Percentiles rank a stretch among this genome's conserved stretches.
Conservation (phyloP, 345 rosid genomes). For the Citrus cavaleriei region DNA sequence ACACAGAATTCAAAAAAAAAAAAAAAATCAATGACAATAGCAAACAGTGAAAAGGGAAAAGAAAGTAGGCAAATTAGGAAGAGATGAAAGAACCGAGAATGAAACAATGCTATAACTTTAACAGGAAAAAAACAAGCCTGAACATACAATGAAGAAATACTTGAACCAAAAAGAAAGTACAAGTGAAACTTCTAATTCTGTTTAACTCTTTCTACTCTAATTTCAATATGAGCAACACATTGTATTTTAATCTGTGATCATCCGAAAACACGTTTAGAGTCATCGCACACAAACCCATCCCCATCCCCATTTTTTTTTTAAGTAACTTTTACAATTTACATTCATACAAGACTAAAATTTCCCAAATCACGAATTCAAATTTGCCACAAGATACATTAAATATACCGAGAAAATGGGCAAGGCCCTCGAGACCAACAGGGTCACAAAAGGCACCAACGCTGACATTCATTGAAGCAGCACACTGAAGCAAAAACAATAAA, state of each 20-base stretch:
- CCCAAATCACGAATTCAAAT: neutral
- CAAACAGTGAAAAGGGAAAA: neutral
- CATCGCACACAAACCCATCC: neutral
- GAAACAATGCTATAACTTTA: neutral
- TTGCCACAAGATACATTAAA: neutral
- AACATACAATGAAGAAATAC: neutral
- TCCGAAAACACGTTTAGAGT: neutral
- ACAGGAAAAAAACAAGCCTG: neutral
- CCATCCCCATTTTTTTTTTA: no score
- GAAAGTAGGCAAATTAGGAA: neutral
- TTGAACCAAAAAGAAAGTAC: neutral
- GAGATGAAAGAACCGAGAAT: neutral
- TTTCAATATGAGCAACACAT: neutral
- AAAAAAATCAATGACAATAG: neutral
- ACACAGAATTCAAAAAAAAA: neutral
- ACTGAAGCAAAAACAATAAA: slow-evolving; percentile 35
- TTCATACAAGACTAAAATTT: neutral
- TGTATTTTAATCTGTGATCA: neutral
- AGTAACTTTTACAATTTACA: neutral
- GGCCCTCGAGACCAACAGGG: slow-evolving; percentile 84
- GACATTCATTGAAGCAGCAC: slow-evolving; percentile 92
- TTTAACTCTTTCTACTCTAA: neutral
- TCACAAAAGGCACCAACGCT: slow-evolving; percentile 75
- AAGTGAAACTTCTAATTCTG: no score
- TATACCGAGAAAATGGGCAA: slow-evolving; percentile 90